Evolutionary conservation across 441 rosid genomes (phyloP).

Genomic region (Eruca vesicaria): DNA sequence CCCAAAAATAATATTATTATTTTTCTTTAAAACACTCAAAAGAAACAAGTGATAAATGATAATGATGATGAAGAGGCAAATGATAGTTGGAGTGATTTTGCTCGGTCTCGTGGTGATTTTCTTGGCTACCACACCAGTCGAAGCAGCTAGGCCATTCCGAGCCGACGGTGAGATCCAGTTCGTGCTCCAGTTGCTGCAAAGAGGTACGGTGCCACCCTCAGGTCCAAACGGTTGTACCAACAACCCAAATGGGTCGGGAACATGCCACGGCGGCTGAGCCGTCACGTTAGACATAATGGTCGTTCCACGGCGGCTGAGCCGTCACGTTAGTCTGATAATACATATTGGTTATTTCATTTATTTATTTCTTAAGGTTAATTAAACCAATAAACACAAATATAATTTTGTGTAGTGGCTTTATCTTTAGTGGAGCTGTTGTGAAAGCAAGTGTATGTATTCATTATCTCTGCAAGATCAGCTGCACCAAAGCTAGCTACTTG

Average conservation of each 20-base stretch:
- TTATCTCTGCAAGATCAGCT: constrained; percentile 12
- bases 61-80: constrained; percentile 33
- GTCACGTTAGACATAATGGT: background rate
- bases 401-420: background rate
- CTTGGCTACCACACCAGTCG: constrained; percentile 19
- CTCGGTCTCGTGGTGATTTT: constrained; percentile 16
- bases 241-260: constrained; percentile 24
- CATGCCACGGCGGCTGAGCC: constrained; percentile 13
- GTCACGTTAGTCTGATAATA: background rate
- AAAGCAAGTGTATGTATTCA: constrained; percentile 28
- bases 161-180: constrained; percentile 17
- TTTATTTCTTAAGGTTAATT: background rate
- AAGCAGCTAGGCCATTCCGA: constrained; percentile 28
- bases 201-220: constrained; percentile 3
- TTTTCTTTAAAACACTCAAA: background rate
- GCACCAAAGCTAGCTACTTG: constrained; percentile 3
- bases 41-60: background rate
- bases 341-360: constrained; percentile 2
- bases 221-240: constrained; percentile 31
- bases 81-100: constrained; percentile 17
- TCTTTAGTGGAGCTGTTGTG: background rate
- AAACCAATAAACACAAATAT: background rate
- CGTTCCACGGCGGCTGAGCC: constrained; percentile 5
- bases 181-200: constrained; percentile 31
- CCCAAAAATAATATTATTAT: background rate